Evolutionary conservation across 352 stramenopile genomes (phyloP).

Genomic region (Globisporangium cylindrosporum): DNA sequence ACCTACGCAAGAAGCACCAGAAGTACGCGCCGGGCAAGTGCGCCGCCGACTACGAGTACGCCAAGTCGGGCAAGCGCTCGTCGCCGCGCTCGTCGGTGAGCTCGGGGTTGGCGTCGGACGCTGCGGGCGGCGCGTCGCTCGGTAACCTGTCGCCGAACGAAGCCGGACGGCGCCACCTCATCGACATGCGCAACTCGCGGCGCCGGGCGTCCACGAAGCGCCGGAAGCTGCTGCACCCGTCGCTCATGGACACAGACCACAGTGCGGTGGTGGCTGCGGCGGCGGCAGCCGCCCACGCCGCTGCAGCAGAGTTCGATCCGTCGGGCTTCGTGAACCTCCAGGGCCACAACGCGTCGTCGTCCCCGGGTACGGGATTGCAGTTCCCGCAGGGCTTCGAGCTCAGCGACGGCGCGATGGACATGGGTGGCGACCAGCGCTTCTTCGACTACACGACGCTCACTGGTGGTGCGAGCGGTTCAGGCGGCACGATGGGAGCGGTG

Average conservation of each 20-base stretch:
- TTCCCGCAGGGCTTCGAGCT: conserved; percentile 62
- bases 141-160: conserved; percentile 49
- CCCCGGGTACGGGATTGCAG: conserved; percentile 30
- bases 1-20: conserved; percentile 78
- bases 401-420: conserved; percentile 43
- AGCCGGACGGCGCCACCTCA: conserved; percentile 42
- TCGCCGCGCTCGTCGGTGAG: conserved; percentile 13
- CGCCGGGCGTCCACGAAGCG: conserved; percentile 42
- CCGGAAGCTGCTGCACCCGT: conserved; percentile 36
- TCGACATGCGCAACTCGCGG: conserved; percentile 56
- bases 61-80: conserved; percentile 18
- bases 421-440: conserved; percentile 45
- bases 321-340: conserved; percentile 54
- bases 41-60: conserved; percentile 68
- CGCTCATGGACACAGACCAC: conserved; percentile 30
- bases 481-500: not conserved
- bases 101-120: conserved; percentile 19
- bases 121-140: conserved; percentile 18
- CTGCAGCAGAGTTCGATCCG: conserved; percentile 56
- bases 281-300: conserved; percentile 1
- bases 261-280: conserved; percentile 14
- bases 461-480: not conserved
- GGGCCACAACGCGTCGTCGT: conserved; percentile 19
- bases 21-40: conserved; percentile 77
- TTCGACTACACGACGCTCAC: conserved; percentile 45